Base-by-base conservation (phyloP, 108 stramenopile genomes). In the Skeletonema costatum region DNA sequence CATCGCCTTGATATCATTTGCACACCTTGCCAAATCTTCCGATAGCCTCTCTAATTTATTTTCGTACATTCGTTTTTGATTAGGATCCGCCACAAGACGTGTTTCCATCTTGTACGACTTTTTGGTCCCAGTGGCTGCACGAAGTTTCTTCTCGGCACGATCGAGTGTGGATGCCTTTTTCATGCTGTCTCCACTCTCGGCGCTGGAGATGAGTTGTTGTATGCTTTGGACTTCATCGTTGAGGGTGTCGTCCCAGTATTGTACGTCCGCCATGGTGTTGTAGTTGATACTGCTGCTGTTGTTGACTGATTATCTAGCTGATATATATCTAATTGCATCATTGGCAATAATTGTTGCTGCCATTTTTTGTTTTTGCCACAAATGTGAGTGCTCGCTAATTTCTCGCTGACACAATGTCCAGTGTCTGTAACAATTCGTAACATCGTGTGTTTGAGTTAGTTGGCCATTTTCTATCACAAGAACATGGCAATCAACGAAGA, bases 231-330 rank as follows among this genome's bases (percentile, higher is more conserved):
- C 85, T 65, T 95, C 92, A 44, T 89, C 88, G 48, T 78, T 73
- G 25, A 95, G 82, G 14, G 87, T 91, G 69, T 95, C 94, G 65
- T 93, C 88, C 94, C 94, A 95, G 66, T 93, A 95, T 87, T 95
- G 89, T 85, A 95, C 84, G 78, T 95, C 94, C 17, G 86, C 82
- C 92, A 56, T 56, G 6, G 19, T 56, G 19, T 46, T 46, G 0
- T 16, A 11, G 9, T 46, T 16, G 35, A 36, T 36, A 25, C 25
- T 25, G 25, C 25, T 25, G 25, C 25, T 0, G 35, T 36, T 5
- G 35, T 36, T 36, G 35, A 36, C 5, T 1, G 6, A 36, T 35
- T 35, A 35, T 35, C 5, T 5, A 35, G 33, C 33, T 35, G 33
- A 5, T 35, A 35, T 2, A 33, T 33, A 35, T 35, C 1, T 35